phyloP scores from a whole-genome alignment of 1,284 basidiomycete species.

The Cystobasidium slooffiae region DNA sequence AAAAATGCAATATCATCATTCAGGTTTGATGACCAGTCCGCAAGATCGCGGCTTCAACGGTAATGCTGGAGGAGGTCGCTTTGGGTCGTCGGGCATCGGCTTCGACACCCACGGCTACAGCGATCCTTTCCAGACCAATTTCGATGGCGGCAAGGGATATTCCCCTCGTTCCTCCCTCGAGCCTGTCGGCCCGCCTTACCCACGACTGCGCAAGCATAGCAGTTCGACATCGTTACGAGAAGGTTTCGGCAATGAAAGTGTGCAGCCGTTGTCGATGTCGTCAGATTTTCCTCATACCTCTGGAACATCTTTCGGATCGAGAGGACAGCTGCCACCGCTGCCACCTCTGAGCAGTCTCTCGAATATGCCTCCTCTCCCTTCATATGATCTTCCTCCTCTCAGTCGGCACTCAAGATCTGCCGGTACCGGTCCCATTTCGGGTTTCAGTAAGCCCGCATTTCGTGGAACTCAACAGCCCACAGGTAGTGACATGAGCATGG shows the following conservation, averaged over 20 bases:
- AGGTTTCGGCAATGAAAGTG: neutral
- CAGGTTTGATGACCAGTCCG: neutral
- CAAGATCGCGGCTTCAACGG: neutral
- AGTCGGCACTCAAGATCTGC: neutral
- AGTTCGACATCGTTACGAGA: neutral
- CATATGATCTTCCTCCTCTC: neutral
- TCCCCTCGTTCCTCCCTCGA: neutral
- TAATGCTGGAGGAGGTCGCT: neutral
- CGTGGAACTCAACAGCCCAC: too few species aligned
- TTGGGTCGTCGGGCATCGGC: neutral
- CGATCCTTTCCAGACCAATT: neutral
- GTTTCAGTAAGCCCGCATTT: too few species aligned
- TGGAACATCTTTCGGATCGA: neutral
- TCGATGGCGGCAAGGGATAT: neutral
- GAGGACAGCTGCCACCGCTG: neutral
- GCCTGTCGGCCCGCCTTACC: neutral
- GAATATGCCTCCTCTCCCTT: neutral
- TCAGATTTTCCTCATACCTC: neutral
- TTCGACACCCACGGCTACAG: neutral
- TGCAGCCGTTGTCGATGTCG: neutral
- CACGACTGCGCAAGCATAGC: neutral
- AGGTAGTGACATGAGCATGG: too few species aligned
- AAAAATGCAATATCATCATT: neutral
- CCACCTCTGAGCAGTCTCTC: neutral
- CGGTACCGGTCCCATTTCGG: neutral